Evolutionary conservation across 495 filamentous ascomycete genomes (phyloP), one percentile per base, ranked within the genome.

Genomic region (Tuber calosporum): DNA sequence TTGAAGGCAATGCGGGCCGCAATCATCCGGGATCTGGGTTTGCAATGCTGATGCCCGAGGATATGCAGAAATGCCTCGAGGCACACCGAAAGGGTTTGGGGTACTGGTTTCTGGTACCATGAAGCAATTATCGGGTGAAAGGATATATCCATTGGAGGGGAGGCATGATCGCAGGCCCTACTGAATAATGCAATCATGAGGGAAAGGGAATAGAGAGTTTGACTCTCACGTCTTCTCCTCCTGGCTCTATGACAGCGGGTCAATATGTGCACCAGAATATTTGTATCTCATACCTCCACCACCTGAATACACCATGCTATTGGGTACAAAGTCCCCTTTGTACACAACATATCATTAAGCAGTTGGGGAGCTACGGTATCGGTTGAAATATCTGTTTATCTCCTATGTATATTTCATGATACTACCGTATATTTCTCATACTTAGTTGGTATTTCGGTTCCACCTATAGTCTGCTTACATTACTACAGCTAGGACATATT

Each of bases 61-160:
- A 45, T 19, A 1, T 22, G 0, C 0, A 45, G 43, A 22, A 45
- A 45, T 5, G 43, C 6, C 7, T 22, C 20, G 8, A 45, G 43
- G 5, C 43, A 45, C 0, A 1, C 2, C 0, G 19, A 1, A 1
- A 45, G 19, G 6, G 43, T 45, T 6, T 0, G 19, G 0, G 43
- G 43, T 2, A 45, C 43, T 7, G 19, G 43, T 4, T 45, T 45
- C 43, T 22, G 43, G 20, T 45, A 45, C 19, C 43, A 0, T 45
- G 43, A 45, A 22, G 43, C 43, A 5, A 45, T 45, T 22, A 45
- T 45, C 5, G 43, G 43, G 20, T 45, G 20, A 22, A 45, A 45
- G 0, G 43, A 5, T 0, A 1, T 5, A 1, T 45, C 20, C 5
- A 6, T 1, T 20, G 0, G 1, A 0, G 5, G 1, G 0, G 20